These are phyloP conservation scores for Malus orientalis DNA, from an alignment of 306 rosid species.

Conservation along the genomic window DNA sequence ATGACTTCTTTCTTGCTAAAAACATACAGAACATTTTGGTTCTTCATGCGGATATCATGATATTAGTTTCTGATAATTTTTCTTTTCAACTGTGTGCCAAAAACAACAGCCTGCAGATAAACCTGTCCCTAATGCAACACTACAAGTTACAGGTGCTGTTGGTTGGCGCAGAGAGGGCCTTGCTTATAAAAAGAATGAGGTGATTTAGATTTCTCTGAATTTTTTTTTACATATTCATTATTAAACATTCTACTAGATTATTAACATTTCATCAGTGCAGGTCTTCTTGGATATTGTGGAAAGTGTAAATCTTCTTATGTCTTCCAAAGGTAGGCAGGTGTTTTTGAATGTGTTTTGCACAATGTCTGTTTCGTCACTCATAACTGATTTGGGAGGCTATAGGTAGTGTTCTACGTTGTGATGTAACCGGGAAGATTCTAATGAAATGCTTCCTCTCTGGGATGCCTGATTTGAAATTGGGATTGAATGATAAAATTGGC, in stretches of 20 bases:
- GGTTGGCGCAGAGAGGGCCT: conserved; percentile 98
- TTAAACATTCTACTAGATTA: neutral
- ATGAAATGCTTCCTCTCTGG: conserved; percentile 98
- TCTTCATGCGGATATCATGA: neutral
- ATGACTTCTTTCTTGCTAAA: neutral
- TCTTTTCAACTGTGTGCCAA: neutral
- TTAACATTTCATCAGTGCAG: conserved; percentile 30
- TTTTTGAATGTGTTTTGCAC: conserved; percentile 2
- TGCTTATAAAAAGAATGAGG: conserved; percentile 83
- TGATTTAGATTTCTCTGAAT: conserved; percentile 9
- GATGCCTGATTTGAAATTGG: conserved; percentile 96
- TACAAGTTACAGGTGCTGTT: conserved; percentile 95
- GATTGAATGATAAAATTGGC: conserved; percentile 90
- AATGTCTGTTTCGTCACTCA: conserved; percentile 15
- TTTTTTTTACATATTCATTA: conserved; percentile 4
- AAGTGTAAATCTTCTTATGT: conserved; percentile 92
- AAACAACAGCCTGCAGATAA: conserved; percentile 47
- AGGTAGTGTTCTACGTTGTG: conserved; percentile 90
- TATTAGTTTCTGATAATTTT: neutral
- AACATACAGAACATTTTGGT: neutral
- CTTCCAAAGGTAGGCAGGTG: conserved; percentile 67
- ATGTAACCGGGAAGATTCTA: conserved; percentile 83
- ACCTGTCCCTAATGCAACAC: conserved; percentile 86
- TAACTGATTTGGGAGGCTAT: conserved; percentile 23
- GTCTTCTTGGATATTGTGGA: conserved; percentile 93